Conservation (phyloP, 2,329 filamentous ascomycete genomes). For the Ramularia endophylla region DNA sequence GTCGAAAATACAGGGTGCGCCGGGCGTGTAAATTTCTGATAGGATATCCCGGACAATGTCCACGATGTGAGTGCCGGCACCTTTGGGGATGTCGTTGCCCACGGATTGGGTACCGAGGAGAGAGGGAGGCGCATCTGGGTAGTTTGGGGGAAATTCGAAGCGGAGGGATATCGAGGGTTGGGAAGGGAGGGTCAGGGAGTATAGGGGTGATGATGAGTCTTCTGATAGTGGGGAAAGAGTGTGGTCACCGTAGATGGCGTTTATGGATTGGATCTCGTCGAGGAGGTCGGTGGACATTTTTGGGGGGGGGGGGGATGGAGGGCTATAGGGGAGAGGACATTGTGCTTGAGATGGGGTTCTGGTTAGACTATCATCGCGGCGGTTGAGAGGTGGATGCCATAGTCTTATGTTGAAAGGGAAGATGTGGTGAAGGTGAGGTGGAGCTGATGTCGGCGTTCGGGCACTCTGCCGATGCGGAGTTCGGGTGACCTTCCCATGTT, state of each 20-base stretch:
- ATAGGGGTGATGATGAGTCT: conserved; percentile 30
- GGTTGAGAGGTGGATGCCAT: too few species aligned
- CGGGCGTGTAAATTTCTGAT: conserved; percentile 61
- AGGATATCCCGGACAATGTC: conserved; percentile 63
- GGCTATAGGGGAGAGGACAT: too few species aligned
- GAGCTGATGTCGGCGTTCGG: too few species aligned
- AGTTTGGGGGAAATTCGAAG: conserved; percentile 64
- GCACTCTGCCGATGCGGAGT: too few species aligned
- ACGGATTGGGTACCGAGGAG: conserved; percentile 76
- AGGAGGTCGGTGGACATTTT: conserved; percentile 43
- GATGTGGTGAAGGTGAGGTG: too few species aligned
- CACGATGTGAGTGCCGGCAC: conserved; percentile 67
- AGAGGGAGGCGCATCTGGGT: conserved; percentile 67
- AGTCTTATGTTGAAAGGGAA: too few species aligned
- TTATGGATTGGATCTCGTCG: conserved; percentile 76
- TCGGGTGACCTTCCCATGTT: too few species aligned
- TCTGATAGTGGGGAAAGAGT: conserved; percentile 45
- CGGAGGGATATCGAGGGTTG: conserved; percentile 49
- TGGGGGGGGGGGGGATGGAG: too few species aligned
- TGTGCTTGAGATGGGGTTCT: too few species aligned
- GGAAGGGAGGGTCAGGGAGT: conserved; percentile 62
- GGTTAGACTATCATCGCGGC: too few species aligned
- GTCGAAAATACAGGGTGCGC: conserved; percentile 82
- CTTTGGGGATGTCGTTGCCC: conserved; percentile 58
- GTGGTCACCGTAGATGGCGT: conserved; percentile 72